phyloP scores from a whole-genome alignment of 2,329 filamentous ascomycete species.

The Cladophialophora yegresii region DNA sequence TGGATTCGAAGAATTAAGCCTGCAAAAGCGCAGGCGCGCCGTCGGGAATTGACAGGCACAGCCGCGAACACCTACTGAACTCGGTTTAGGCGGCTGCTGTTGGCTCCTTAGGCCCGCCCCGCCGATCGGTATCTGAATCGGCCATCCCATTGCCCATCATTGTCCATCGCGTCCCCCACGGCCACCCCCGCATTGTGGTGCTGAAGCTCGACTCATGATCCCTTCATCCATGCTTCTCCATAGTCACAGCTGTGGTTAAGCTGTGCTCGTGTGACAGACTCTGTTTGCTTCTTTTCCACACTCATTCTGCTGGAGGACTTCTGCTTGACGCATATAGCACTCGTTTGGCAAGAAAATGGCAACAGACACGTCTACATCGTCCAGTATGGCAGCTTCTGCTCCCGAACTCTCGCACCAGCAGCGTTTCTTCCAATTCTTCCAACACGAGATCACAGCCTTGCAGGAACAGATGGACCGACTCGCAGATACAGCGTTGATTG shows the following conservation, averaged over 20 bases:
- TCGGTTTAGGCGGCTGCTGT: neutral
- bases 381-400: conserved; percentile 15
- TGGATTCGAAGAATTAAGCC: neutral
- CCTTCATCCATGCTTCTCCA: neutral
- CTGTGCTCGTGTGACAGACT: neutral
- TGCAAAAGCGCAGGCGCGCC: neutral
- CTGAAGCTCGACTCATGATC: neutral
- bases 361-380: neutral
- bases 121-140: neutral
- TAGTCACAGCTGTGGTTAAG: neutral
- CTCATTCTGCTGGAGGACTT: neutral
- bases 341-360: neutral
- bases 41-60: neutral
- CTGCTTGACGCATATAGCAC: neutral
- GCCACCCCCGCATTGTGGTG: neutral
- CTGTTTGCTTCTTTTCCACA: neutral
- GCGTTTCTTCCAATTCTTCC: conserved; percentile 82
- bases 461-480: conserved; percentile 74
- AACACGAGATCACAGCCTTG: conserved; percentile 71
- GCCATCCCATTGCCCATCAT: neutral
- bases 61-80: neutral
- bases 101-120: neutral
- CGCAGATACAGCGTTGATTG: conserved; percentile 61
- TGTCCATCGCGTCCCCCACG: neutral
- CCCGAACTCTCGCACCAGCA: conserved; percentile 60